These are phyloP conservation scores for Malbranchea cinnamomea DNA, from an alignment of 2,329 filamentous ascomycete species.

Conservation along the genomic window DNA sequence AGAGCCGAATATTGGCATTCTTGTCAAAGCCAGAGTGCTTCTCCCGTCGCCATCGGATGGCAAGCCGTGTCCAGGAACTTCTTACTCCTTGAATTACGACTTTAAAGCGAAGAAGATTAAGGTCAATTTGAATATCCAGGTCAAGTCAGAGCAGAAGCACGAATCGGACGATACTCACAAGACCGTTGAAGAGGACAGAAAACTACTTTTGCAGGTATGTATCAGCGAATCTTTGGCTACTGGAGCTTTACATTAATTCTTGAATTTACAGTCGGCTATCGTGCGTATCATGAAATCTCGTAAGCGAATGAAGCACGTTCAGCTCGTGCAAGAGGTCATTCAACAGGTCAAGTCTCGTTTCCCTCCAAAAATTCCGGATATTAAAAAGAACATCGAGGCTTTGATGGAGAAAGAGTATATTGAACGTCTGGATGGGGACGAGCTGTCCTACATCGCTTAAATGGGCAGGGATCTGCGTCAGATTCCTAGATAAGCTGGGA, in stretches of 20 bases:
- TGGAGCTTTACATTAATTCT: constrained; percentile 11
- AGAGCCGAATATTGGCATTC: constrained; percentile 70
- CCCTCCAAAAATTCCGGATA: constrained; percentile 80
- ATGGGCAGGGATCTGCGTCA: too few species aligned
- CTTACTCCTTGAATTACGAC: constrained; percentile 74
- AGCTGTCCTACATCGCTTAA: constrained; percentile 86
- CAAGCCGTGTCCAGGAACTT: constrained; percentile 64
- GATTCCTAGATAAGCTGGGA: too few species aligned
- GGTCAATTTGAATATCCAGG: constrained; percentile 86
- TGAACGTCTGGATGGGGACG: constrained; percentile 79
- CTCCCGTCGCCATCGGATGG: constrained; percentile 54
- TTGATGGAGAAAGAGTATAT: constrained; percentile 98
- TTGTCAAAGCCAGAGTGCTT: constrained; percentile 87
- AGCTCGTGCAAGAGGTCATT: constrained; percentile 89
- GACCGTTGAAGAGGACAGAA: constrained; percentile 96
- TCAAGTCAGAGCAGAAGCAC: constrained; percentile 91
- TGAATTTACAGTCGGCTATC: constrained; percentile 63
- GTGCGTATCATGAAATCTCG: constrained; percentile 99
- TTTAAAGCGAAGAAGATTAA: constrained; percentile 99
- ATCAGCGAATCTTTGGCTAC: constrained; percentile 6
- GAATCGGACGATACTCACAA: constrained; percentile 97
- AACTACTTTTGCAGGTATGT: constrained; percentile 87
- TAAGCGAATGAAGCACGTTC: constrained; percentile 95
- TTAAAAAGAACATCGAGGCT: constrained; percentile 99
- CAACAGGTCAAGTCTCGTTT: constrained; percentile 88